phyloP scores from a whole-genome alignment of 352 stramenopile genomes.

The Globisporangium nunn region DNA sequence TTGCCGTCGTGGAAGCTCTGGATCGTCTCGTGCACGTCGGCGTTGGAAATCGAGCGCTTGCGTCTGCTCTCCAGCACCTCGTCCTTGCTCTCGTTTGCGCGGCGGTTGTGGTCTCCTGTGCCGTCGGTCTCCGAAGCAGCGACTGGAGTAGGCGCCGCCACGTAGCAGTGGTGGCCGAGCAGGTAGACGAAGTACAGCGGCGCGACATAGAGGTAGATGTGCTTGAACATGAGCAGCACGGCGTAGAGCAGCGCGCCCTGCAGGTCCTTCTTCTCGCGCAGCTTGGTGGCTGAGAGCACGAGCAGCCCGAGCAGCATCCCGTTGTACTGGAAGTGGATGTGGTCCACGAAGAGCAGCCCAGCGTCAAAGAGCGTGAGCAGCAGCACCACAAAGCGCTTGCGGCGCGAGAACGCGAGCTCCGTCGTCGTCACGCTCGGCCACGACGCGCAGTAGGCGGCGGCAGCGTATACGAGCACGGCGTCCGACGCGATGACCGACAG shows the following conservation, averaged over 20 bases:
- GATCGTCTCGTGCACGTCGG: slow-evolving; percentile 60
- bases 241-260: slow-evolving; percentile 89
- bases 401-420: slow-evolving; percentile 47
- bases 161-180: slow-evolving; percentile 88
- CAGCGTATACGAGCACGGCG: slow-evolving; percentile 81
- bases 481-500: slow-evolving; percentile 90
- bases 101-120: background rate
- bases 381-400: slow-evolving; percentile 67
- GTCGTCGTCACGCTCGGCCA: slow-evolving; percentile 77
- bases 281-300: slow-evolving; percentile 86
- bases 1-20: slow-evolving; percentile 52
- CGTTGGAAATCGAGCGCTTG: slow-evolving; percentile 69
- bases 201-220: slow-evolving; percentile 95
- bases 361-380: slow-evolving; percentile 90
- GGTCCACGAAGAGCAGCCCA: slow-evolving; percentile 94
- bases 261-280: slow-evolving; percentile 75
- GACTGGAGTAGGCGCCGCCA: slow-evolving; percentile 15
- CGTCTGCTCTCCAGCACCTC: slow-evolving; percentile 6
- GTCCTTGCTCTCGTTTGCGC: slow-evolving; percentile 2
- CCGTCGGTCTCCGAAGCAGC: slow-evolving; percentile 12
- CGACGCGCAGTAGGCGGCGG: slow-evolving; percentile 70
- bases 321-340: slow-evolving; percentile 99
- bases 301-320: slow-evolving; percentile 94
- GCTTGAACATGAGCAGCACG: slow-evolving; percentile 94
- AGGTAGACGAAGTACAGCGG: slow-evolving; percentile 96